These are phyloP conservation scores for Pleurotus pulmonarius DNA, from an alignment of 768 basidiomycete species.

Conservation along the genomic window DNA sequence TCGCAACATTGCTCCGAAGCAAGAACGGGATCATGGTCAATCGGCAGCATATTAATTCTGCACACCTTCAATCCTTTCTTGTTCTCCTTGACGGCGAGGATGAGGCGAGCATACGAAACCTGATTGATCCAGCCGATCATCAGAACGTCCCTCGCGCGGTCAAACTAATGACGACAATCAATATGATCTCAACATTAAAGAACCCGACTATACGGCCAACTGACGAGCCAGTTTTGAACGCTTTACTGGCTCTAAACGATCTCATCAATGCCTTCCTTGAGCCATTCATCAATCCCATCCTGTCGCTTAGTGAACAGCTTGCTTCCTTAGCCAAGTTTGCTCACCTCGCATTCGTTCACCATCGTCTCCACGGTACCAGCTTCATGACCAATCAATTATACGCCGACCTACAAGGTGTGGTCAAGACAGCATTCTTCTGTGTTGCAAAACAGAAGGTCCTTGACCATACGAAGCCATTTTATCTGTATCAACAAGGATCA, in stretches of 20 bases:
- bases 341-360: conserved; percentile 20
- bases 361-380: conserved; percentile 11
- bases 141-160: conserved; percentile 30
- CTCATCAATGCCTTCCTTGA: conserved; percentile 21
- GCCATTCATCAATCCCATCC: conserved; percentile 17
- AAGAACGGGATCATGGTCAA: conserved; percentile 16
- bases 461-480: conserved; percentile 15
- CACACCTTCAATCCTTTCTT: conserved; percentile 14
- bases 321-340: conserved; percentile 18
- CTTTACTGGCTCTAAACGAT: conserved; percentile 23
- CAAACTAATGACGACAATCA: conserved; percentile 17
- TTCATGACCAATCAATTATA: conserved; percentile 28
- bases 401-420: conserved; percentile 23
- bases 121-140: conserved; percentile 23
- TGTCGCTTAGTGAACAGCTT: conserved; percentile 24
- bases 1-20: background rate
- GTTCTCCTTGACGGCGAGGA: conserved; percentile 12
- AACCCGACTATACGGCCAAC: conserved; percentile 11
- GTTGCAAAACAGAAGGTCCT: conserved; percentile 21
- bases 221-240: conserved; percentile 12
- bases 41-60: conserved; percentile 15
- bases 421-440: conserved; percentile 20
- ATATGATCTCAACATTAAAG: conserved; percentile 15
- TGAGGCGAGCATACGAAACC: conserved; percentile 10
- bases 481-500: conserved; percentile 19